These are phyloP conservation scores for Paramecium pentaurelia DNA, from an alignment of 73 alveolate species.

Conservation along the genomic window DNA sequence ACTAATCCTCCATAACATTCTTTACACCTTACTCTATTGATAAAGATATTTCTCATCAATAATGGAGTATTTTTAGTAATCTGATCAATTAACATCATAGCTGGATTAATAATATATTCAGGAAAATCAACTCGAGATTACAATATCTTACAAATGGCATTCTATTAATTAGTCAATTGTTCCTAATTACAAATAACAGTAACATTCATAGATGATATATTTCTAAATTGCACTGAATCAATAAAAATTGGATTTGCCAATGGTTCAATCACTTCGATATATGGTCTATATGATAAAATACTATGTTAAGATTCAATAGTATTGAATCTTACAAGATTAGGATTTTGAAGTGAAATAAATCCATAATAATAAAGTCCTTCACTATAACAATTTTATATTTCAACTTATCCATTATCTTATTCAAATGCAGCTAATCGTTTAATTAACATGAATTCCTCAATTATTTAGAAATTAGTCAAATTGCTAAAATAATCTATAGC, in stretches of 20 bases:
- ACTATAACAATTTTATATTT: not conserved
- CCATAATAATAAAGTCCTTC: slow-evolving; percentile 11
- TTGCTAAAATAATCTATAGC: not conserved
- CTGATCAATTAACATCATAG: slow-evolving; percentile 17
- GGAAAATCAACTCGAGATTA: slow-evolving; percentile 10
- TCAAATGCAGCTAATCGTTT: slow-evolving; percentile 12
- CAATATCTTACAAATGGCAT: slow-evolving; percentile 3
- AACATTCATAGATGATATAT: slow-evolving; percentile 4
- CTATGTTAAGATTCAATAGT: not conserved
- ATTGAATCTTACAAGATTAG: not conserved
- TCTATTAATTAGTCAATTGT: not conserved
- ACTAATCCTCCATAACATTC: slow-evolving; percentile 35
- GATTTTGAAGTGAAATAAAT: not conserved
- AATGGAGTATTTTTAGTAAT: not conserved
- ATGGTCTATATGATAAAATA: not conserved
- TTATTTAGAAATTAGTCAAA: not conserved
- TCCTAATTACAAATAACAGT: not conserved
- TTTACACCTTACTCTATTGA: not conserved
- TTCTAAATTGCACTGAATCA: slow-evolving; percentile 11
- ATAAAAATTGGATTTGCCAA: not conserved
- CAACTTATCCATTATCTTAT: slow-evolving; percentile 22
- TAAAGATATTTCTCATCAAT: not conserved
- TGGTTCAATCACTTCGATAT: slow-evolving; percentile 36
- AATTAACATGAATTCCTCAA: not conserved
- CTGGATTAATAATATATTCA: slow-evolving; percentile 25